These are phyloP conservation scores for Dactylellina parvicollis DNA, from an alignment of 2,329 filamentous ascomycete genomes.

Conservation along the genomic window DNA sequence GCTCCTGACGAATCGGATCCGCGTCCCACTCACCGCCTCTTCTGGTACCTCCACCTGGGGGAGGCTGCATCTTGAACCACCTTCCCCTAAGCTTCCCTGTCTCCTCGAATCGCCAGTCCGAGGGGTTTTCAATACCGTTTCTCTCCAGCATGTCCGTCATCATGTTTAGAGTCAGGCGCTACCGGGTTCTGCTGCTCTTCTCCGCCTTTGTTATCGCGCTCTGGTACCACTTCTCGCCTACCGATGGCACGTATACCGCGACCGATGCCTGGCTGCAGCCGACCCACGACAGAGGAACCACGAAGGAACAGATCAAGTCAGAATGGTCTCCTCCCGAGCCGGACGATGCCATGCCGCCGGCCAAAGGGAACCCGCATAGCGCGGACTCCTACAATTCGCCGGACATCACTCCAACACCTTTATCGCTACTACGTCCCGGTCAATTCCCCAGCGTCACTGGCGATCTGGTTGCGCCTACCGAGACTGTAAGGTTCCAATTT, in stretches of 20 bases:
- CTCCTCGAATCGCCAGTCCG: background rate
- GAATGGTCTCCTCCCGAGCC: slow-evolving; percentile 51
- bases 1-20: too few species aligned
- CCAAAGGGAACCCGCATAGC: slow-evolving; percentile 42
- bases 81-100: slow-evolving; percentile 7
- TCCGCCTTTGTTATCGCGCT: slow-evolving; percentile 44
- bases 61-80: slow-evolving; percentile 14
- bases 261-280: slow-evolving; percentile 45
- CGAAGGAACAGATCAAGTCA: slow-evolving; percentile 42
- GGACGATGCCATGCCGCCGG: slow-evolving; percentile 50
- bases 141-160: slow-evolving; percentile 36
- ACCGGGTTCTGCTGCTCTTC: slow-evolving; percentile 48
- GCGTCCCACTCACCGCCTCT: too few species aligned
- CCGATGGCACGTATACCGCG: slow-evolving; percentile 28
- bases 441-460: slow-evolving; percentile 24
- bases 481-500: background rate
- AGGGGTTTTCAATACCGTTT: background rate
- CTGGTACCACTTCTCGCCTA: slow-evolving; percentile 52
- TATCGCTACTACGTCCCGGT: slow-evolving; percentile 36
- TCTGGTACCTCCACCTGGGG: too few species aligned
- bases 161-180: slow-evolving; percentile 50
- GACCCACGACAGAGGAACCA: slow-evolving; percentile 44
- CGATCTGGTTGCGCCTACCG: slow-evolving; percentile 4
- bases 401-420: slow-evolving; percentile 23
- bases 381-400: slow-evolving; percentile 6